A percentile compares a stretch with the other conserved stretches of the same genome.
Conservation (phyloP, 2,329 filamentous ascomycete species). For the Trichoderma cornu-damae region DNA sequence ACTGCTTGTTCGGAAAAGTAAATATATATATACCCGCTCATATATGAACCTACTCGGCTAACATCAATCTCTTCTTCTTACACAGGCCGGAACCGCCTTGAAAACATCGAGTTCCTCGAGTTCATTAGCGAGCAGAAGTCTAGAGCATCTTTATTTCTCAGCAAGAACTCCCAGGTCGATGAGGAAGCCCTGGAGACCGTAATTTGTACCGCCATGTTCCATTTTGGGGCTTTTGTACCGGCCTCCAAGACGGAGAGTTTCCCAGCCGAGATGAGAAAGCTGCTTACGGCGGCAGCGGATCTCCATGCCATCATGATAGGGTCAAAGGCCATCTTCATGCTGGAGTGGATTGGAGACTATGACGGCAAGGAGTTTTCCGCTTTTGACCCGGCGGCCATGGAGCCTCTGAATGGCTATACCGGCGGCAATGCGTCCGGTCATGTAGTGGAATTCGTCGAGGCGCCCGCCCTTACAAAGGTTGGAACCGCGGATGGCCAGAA, state of each 20-base stretch:
- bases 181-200: neutral
- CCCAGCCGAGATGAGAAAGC: neutral
- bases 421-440: neutral
- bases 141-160: neutral
- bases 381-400: neutral
- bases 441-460: slow-evolving; percentile 3
- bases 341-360: neutral
- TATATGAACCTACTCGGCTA: neutral
- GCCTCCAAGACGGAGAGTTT: neutral
- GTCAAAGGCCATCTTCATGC: slow-evolving; percentile 7
- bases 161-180: neutral
- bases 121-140: slow-evolving; percentile 5
- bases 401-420: neutral
- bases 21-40: neutral
- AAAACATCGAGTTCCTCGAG: neutral
- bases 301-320: slow-evolving; percentile 6
- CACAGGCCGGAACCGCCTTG: neutral
- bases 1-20: neutral
- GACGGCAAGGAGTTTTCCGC: neutral
- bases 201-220: neutral
- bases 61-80: neutral
- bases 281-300: neutral
- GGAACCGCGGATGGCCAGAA: slow-evolving; percentile 20
- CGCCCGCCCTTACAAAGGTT: slow-evolving; percentile 18
- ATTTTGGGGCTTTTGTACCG: neutral